Evolutionary conservation across 1,284 basidiomycete genomes (phyloP), one percentile per base, ranked within the genome.

Genomic region (Austroboletus novae-zelandiae): DNA sequence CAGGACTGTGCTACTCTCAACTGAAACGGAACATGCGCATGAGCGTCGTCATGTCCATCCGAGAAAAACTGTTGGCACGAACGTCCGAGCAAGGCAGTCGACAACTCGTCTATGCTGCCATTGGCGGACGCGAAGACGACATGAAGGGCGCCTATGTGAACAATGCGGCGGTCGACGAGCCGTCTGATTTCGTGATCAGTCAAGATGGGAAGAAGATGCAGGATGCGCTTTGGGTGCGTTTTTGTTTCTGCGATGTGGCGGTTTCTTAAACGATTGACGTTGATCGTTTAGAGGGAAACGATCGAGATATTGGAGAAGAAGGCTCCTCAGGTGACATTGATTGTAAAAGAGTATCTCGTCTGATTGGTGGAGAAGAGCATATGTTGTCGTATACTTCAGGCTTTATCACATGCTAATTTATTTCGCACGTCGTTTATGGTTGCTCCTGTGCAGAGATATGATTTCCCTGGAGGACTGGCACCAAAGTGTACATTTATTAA

Each of bases 1-100:
- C 79, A 6, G 79, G 80, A 0, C 76, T 68, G 53, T 81, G 79
- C 61, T 48, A 62, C 42, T 78, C 80, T 9, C 63, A 67, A n/a
- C 57, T 83, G 5, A 61, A 63, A 2, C 66, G 71, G 27, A 10
- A 31, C 13, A 1, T 54, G 62, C 29, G 23, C 62, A 35, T 45
- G n/a, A 20, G 20, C 2, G 1, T 23, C 20, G 5, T 5, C 20
- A 23, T 23, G 20, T 23, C 20, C 20, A 23, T 23, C 20, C 20
- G 20, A 5, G 20, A 23, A 23, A 23, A 5, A 23, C 20, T 23
- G 20, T 2, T 66, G 0, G 63, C 58, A 0, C 34, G 55, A 54
- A 64, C 64, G 1, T 34, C 69, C 0, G 72, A 74, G 37, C 55
- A 70, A 40, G 74, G 74, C 3, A 60, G 66, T 20, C 68, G 73